Evolutionary conservation across 768 basidiomycete genomes (phyloP).

Genomic region (Lyophyllum decastes): DNA sequence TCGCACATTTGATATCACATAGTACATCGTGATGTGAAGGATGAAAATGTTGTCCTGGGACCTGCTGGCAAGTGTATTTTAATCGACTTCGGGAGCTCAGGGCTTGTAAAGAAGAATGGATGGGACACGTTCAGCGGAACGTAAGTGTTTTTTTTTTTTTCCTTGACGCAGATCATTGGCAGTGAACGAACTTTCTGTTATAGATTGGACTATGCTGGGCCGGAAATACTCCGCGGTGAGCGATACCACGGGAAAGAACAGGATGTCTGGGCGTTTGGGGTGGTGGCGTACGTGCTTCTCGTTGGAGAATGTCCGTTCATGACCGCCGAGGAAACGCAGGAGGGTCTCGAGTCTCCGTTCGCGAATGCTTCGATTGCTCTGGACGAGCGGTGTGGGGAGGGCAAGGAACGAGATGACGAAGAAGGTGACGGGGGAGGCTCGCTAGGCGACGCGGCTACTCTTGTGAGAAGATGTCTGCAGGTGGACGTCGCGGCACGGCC

Average conservation of each 20-base stretch:
- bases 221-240: conserved; percentile 94
- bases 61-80: conserved; percentile 82
- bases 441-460: conserved; percentile 80
- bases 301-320: conserved; percentile 91
- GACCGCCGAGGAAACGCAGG: conserved; percentile 89
- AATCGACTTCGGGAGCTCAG: conserved; percentile 97
- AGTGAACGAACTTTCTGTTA: conserved; percentile 11
- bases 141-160: conserved; percentile 47
- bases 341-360: conserved; percentile 75
- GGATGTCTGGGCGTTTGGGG: conserved; percentile 98
- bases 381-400: conserved; percentile 80
- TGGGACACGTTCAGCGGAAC: conserved; percentile 95
- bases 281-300: conserved; percentile 93
- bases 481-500: conserved; percentile 80
- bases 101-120: conserved; percentile 77
- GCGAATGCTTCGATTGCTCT: conserved; percentile 74
- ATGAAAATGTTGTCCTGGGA: conserved; percentile 91
- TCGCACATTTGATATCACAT: conserved; percentile 13
- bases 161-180: neutral
- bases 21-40: conserved; percentile 98
- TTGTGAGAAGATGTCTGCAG: conserved; percentile 83
- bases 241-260: conserved; percentile 95
- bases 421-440: conserved; percentile 84
- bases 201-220: conserved; percentile 92
- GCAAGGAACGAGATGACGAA: conserved; percentile 69